A percentile compares a stretch with the other conserved stretches of the same genome.
These are phyloP conservation scores for Psilocybe tampanensis DNA, from an alignment of 768 basidiomycete species.

Conservation along the genomic window DNA sequence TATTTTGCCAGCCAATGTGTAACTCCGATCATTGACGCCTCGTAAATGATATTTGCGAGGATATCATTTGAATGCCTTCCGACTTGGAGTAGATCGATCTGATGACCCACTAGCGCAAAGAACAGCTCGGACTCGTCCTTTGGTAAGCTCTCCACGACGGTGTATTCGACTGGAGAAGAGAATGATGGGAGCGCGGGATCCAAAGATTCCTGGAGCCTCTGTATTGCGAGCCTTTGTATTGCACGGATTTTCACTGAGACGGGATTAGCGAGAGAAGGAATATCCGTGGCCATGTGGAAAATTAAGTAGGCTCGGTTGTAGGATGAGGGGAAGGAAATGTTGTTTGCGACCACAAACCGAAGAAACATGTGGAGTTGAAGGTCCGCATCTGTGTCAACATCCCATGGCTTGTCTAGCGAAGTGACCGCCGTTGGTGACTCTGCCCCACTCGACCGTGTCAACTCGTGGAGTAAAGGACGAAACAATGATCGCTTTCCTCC, in stretches of 20 bases:
- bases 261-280: slow-evolving; percentile 15
- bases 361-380: slow-evolving; percentile 17
- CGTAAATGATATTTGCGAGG: slow-evolving; percentile 23
- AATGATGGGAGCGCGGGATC: slow-evolving; percentile 16
- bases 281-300: slow-evolving; percentile 24
- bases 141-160: slow-evolving; percentile 18
- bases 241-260: slow-evolving; percentile 17
- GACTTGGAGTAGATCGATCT: slow-evolving; percentile 15
- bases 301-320: slow-evolving; percentile 26
- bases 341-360: slow-evolving; percentile 10
- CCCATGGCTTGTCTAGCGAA: slow-evolving; percentile 3
- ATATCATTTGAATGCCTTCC: slow-evolving; percentile 17
- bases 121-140: slow-evolving; percentile 24
- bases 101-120: slow-evolving; percentile 18
- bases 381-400: slow-evolving; percentile 16
- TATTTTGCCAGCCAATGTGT: slow-evolving; percentile 23
- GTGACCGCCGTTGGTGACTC: slow-evolving; percentile 1
- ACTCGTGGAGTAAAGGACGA: slow-evolving; percentile 16
- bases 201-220: slow-evolving; percentile 5
- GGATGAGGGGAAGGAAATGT: slow-evolving; percentile 18
- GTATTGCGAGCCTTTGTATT: slow-evolving; percentile 11
- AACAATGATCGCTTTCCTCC: slow-evolving; percentile 17
- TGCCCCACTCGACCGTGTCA: neutral
- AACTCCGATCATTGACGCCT: slow-evolving; percentile 27
- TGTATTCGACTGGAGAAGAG: neutral